phyloP scores from a whole-genome alignment of 441 rosid genomes.

The Syzygium syzygioides region DNA sequence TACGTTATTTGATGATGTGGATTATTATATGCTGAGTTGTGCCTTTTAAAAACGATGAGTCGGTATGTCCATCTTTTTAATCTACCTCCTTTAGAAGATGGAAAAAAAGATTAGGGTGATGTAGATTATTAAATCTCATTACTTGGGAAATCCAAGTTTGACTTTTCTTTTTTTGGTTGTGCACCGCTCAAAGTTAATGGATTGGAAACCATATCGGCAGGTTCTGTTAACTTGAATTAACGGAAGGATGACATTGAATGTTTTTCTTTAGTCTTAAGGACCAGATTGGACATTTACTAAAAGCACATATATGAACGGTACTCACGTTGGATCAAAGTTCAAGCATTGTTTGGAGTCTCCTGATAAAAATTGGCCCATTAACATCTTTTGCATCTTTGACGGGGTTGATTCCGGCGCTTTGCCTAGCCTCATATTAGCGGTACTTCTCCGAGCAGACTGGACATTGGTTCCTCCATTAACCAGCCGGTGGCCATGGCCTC shows the following conservation, averaged over 20 bases:
- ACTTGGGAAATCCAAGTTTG: neutral
- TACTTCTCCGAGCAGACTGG: too few relatives aligned
- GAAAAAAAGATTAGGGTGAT: neutral
- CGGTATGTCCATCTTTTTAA: too few relatives aligned
- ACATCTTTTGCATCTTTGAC: too few relatives aligned
- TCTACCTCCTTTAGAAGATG: neutral
- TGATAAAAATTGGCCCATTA: too few relatives aligned
- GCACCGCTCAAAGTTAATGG: neutral
- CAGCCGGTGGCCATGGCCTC: too few relatives aligned
- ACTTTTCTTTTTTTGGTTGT: neutral
- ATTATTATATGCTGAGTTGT: too few relatives aligned
- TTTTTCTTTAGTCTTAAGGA: neutral
- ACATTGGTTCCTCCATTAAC: too few relatives aligned
- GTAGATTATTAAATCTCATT: neutral
- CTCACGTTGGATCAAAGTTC: accelerated
- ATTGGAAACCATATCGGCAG: neutral
- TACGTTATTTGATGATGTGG: too few relatives aligned
- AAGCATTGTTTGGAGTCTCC: accelerated
- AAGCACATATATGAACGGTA: accelerated
- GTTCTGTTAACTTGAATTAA: neutral
- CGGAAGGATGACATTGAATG: accelerated
- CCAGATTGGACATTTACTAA: neutral
- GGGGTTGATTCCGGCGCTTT: neutral
- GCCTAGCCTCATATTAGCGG: too few relatives aligned
- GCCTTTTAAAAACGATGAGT: too few relatives aligned